A percentile compares a stretch with the other conserved stretches of the same genome.
phyloP scores from a whole-genome alignment of 352 stramenopile genomes.

The Globisporangium perplexum region DNA sequence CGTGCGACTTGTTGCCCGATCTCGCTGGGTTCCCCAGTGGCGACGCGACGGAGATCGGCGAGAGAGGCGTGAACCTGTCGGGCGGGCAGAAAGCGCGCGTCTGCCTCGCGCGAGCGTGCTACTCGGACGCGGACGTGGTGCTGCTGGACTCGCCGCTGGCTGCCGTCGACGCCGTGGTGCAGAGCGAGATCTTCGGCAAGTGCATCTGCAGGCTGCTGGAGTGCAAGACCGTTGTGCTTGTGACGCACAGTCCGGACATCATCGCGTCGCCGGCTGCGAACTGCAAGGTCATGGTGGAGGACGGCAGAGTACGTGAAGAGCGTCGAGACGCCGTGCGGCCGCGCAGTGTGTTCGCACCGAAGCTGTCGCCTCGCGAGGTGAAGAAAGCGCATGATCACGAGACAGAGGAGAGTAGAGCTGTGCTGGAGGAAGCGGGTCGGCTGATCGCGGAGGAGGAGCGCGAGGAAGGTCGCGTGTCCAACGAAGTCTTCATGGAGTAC shows the following conservation, averaged over 20 bases:
- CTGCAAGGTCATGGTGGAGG: slow-evolving; percentile 15
- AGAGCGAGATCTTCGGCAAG: slow-evolving; percentile 87
- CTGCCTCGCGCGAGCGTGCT: slow-evolving; percentile 60
- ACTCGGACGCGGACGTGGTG: slow-evolving; percentile 57
- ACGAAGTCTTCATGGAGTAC: slow-evolving; percentile 29
- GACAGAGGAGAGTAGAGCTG: slow-evolving; percentile 1
- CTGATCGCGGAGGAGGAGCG: slow-evolving; percentile 38
- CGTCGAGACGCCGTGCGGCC: background rate
- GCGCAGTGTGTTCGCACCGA: slow-evolving; percentile 1
- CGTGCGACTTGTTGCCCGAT: slow-evolving; percentile 84
- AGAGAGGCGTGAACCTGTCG: slow-evolving; percentile 94
- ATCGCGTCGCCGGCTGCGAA: slow-evolving; percentile 26
- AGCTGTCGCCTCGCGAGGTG: slow-evolving; percentile 1
- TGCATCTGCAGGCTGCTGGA: slow-evolving; percentile 35
- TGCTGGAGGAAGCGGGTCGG: slow-evolving; percentile 1
- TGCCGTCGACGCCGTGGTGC: slow-evolving; percentile 93
- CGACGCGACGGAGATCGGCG: slow-evolving; percentile 93
- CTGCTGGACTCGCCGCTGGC: slow-evolving; percentile 91
- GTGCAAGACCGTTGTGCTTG: slow-evolving; percentile 80
- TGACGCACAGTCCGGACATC: slow-evolving; percentile 88
- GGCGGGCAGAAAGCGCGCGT: slow-evolving; percentile 91
- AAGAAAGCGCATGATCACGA: slow-evolving; percentile 2
- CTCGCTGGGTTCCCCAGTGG: slow-evolving; percentile 71
- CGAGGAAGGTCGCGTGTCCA: slow-evolving; percentile 28
- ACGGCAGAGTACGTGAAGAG: slow-evolving; percentile 3